Evolutionary conservation across 192 early-diverging fungal species (phyloP).

Genomic region (Coemansia sp.): DNA sequence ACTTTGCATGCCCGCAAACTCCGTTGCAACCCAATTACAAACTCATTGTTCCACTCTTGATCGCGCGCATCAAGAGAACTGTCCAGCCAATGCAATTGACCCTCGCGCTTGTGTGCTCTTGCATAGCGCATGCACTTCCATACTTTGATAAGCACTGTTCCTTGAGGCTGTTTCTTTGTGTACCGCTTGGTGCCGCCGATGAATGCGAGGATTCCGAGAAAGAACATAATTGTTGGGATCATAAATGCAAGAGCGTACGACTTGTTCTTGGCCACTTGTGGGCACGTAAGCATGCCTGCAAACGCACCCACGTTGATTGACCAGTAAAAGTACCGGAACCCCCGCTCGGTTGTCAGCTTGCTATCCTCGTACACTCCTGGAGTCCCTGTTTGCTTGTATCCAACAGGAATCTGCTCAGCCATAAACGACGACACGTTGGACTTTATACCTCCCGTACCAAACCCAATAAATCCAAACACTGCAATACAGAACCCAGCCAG

Average conservation of each 20-base stretch:
- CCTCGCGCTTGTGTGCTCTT: constrained; percentile 11
- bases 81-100: constrained; percentile 31
- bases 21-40: constrained; percentile 60
- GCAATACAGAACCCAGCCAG: constrained; percentile 63
- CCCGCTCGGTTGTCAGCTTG: constrained; percentile 60
- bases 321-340: constrained; percentile 79
- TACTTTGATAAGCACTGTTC: constrained; percentile 56
- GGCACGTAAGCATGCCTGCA: constrained; percentile 56
- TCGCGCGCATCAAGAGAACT: constrained; percentile 51
- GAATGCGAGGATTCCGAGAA: constrained; percentile 51
- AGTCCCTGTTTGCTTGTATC: constrained; percentile 53
- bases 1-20: constrained; percentile 59
- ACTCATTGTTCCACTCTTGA: constrained; percentile 60
- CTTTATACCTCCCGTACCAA: constrained; percentile 77
- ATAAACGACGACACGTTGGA: constrained; percentile 70
- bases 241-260: constrained; percentile 49
- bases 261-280: constrained; percentile 57
- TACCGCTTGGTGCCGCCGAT: constrained; percentile 55
- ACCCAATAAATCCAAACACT: constrained; percentile 61
- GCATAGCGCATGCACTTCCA: constrained; percentile 50
- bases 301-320: constrained; percentile 58
- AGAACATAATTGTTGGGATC: background rate
- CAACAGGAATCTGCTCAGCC: constrained; percentile 64
- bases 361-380: constrained; percentile 59
- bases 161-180: constrained; percentile 56